A percentile compares a stretch with the other conserved stretches of the same genome.
These are phyloP conservation scores for Starmerella lactis-condensi DNA, from an alignment of 805 yeast species.

Conservation along the genomic window DNA sequence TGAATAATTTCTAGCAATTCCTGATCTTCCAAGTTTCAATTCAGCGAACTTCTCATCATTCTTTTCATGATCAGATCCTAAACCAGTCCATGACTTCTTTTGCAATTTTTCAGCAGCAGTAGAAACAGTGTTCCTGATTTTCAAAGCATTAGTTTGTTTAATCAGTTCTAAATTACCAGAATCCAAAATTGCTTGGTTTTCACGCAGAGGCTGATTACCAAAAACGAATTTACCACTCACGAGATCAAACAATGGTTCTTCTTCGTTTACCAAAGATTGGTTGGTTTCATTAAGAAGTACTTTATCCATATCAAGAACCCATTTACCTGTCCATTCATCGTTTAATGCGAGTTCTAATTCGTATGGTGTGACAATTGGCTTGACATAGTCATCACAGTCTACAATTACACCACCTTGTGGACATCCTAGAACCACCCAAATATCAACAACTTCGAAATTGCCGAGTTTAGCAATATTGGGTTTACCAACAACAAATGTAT, in stretches of 20 bases:
- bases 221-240: conserved; percentile 64
- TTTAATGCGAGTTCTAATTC: conserved; percentile 68
- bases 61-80: conserved; percentile 60
- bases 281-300: conserved; percentile 21
- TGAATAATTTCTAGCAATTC: conserved; percentile 86
- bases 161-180: conserved; percentile 28
- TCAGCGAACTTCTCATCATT: conserved; percentile 49
- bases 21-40: conserved; percentile 66
- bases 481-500: conserved; percentile 89
- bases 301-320: conserved; percentile 68
- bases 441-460: conserved; percentile 81
- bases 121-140: conserved; percentile 62
- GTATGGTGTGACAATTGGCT: conserved; percentile 86
- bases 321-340: conserved; percentile 80
- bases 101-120: conserved; percentile 71
- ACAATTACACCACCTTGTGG: conserved; percentile 81
- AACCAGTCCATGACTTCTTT: conserved; percentile 63
- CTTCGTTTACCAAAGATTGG: conserved; percentile 9
- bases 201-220: conserved; percentile 59
- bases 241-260: conserved; percentile 67
- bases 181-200: conserved; percentile 26
- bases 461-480: conserved; percentile 96
- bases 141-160: conserved; percentile 25
- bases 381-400: conserved; percentile 59
- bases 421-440: conserved; percentile 91